phyloP scores from a whole-genome alignment of 2,329 filamentous ascomycete species.

The Aquanectria penicillioides region DNA sequence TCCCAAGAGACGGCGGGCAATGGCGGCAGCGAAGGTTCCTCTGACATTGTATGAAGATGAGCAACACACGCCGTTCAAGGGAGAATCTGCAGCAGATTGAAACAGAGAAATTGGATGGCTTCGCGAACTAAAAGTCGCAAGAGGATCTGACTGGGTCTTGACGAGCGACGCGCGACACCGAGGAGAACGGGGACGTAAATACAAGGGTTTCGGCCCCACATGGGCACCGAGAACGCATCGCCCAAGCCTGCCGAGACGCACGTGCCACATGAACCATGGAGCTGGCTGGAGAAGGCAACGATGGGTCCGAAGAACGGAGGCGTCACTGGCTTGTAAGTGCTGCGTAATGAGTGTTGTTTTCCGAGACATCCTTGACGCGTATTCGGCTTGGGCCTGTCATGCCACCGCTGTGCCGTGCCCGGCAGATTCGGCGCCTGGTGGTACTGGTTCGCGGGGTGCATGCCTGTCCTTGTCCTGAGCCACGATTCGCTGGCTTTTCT shows the following conservation, averaged over 20 bases:
- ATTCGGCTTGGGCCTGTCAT: not conserved
- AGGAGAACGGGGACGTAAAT: constrained; percentile 34
- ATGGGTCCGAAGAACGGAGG: constrained; percentile 16
- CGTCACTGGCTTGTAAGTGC: not conserved
- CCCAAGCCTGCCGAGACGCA: constrained; percentile 34
- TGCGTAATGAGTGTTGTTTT: not conserved
- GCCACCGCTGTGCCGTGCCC: not conserved
- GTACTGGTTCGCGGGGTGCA: not conserved
- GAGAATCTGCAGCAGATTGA: not conserved
- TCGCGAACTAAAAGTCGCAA: constrained; percentile 2
- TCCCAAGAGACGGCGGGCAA: constrained; percentile 53
- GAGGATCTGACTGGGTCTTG: constrained; percentile 11
- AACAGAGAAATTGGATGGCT: not conserved
- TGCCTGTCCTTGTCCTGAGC: not conserved
- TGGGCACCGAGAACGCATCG: constrained; percentile 26
- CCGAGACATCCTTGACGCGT: constrained; percentile 2
- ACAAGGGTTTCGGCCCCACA: constrained; percentile 38
- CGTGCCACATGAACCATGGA: constrained; percentile 34
- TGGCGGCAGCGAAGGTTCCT: constrained; percentile 54
- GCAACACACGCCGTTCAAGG: not conserved
- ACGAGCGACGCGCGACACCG: constrained; percentile 25
- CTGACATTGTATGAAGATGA: constrained; percentile 44
- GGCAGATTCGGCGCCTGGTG: constrained; percentile 5
- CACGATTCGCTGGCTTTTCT: not conserved
- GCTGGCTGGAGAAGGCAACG: constrained; percentile 13